phyloP scores from a whole-genome alignment of 2,329 filamentous ascomycete species.

The Fusarium sambucinum region DNA sequence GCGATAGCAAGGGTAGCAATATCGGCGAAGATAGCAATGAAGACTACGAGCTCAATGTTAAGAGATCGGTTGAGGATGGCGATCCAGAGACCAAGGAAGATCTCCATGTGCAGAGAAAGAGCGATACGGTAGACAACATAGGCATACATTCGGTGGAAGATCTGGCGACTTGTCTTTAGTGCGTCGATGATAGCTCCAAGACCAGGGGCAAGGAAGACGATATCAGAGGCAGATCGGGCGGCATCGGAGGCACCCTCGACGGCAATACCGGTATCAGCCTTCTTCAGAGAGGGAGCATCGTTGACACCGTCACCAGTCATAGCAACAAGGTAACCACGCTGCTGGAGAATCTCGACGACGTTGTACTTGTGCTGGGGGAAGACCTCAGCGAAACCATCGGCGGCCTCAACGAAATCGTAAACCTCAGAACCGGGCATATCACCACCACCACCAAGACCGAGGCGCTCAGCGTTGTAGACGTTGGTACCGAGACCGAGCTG shows the following conservation, averaged over 20 bases:
- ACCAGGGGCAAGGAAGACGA: constrained; percentile 92
- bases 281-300: constrained; percentile 91
- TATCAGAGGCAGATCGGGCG: constrained; percentile 90
- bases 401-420: constrained; percentile 95
- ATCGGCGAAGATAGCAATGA: constrained; percentile 94
- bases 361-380: constrained; percentile 91
- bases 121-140: constrained; percentile 97
- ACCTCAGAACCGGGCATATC: constrained; percentile 95
- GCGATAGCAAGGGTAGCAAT: constrained; percentile 92
- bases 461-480: constrained; percentile 92
- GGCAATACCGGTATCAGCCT: constrained; percentile 95
- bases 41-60: constrained; percentile 89
- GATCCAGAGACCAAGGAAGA: constrained; percentile 93
- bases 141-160: constrained; percentile 78
- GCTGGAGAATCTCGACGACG: constrained; percentile 86
- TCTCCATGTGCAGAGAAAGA: constrained; percentile 88
- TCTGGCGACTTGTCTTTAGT: constrained; percentile 75
- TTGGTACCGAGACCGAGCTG: constrained; percentile 93
- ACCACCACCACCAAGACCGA: constrained; percentile 89
- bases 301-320: constrained; percentile 98
- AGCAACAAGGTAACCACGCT: constrained; percentile 92
- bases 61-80: constrained; percentile 86
- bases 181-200: constrained; percentile 93
- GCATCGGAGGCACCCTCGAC: constrained; percentile 93
- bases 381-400: constrained; percentile 93